These are phyloP conservation scores for Curvularia lunata DNA, from an alignment of 2,329 filamentous ascomycete species.

Conservation along the genomic window DNA sequence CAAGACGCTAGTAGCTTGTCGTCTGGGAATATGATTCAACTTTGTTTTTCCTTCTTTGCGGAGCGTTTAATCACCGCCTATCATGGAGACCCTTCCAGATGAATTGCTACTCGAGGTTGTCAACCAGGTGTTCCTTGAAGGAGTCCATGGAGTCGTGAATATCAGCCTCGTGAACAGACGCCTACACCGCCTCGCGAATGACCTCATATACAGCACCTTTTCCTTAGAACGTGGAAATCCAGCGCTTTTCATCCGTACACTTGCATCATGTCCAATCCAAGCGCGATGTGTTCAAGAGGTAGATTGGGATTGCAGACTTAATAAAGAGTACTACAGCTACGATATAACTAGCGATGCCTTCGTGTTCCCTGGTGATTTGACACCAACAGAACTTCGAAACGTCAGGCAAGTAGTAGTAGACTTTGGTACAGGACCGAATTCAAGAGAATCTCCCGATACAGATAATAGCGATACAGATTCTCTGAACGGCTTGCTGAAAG, in stretches of 20 bases:
- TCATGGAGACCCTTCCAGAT: slow-evolving; percentile 11
- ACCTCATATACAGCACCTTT: slow-evolving; percentile 3
- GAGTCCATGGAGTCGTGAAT: neutral
- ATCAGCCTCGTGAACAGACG: slow-evolving; percentile 9
- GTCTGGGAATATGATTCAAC: too few species aligned
- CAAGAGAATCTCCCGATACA: too few species aligned
- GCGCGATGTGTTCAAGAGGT: slow-evolving; percentile 2
- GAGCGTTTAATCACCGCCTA: too few species aligned
- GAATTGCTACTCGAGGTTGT: slow-evolving; percentile 13
- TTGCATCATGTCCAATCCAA: slow-evolving; percentile 5
- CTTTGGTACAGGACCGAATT: neutral
- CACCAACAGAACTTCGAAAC: neutral
- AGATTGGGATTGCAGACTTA: slow-evolving; percentile 6
- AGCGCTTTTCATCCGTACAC: slow-evolving; percentile 10
- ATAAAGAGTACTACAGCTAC: too few species aligned
- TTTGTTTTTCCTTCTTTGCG: neutral
- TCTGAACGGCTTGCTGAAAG: neutral
- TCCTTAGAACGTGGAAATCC: neutral
- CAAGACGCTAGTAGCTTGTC: neutral
- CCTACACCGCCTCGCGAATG: slow-evolving; percentile 7
- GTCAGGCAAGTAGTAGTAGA: neutral
- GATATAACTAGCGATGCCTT: slow-evolving; percentile 1
- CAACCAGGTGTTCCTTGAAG: neutral
- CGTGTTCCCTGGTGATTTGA: neutral
- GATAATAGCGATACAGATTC: neutral